Conservation (phyloP, 345 rosid genomes). For the Erucastrum elatum region DNA sequence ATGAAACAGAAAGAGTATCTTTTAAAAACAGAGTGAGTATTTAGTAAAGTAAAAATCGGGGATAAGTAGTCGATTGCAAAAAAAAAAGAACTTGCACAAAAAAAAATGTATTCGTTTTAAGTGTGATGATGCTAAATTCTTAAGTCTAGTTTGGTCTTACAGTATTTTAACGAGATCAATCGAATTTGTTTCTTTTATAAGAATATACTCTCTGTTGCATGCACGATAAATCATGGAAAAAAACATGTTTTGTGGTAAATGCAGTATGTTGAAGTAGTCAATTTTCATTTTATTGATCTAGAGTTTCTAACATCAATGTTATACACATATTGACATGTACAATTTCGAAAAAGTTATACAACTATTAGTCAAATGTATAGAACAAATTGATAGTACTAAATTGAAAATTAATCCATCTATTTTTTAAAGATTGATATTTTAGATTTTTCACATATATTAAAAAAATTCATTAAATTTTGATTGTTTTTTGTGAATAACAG, state of each 20-base stretch:
- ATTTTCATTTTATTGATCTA: not conserved
- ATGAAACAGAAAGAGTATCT: too few relatives aligned
- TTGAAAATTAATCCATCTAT: too few relatives aligned
- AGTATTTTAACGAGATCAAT: not conserved
- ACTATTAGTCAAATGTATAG: not conserved
- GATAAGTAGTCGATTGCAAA: too few relatives aligned
- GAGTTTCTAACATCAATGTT: not conserved
- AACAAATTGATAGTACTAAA: not conserved
- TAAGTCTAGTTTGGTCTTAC: not conserved
- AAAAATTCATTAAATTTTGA: too few relatives aligned
- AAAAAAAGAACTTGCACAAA: too few relatives aligned
- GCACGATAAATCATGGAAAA: not conserved
- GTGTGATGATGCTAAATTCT: constrained; percentile 8
- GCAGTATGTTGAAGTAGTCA: not conserved
- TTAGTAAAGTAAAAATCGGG: too few relatives aligned
- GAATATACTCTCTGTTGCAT: not conserved
- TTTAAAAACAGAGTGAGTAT: too few relatives aligned
- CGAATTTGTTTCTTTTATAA: too few relatives aligned
- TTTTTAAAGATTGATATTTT: too few relatives aligned
- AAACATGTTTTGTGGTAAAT: not conserved
- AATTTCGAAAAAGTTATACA: not conserved
- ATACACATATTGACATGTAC: not conserved
- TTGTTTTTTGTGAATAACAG: too few relatives aligned
- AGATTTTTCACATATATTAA: too few relatives aligned
- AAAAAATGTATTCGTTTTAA: constrained; percentile 16